These are phyloP conservation scores for Eucalyptus melliodora DNA, from an alignment of 345 rosid species.

Conservation along the genomic window DNA sequence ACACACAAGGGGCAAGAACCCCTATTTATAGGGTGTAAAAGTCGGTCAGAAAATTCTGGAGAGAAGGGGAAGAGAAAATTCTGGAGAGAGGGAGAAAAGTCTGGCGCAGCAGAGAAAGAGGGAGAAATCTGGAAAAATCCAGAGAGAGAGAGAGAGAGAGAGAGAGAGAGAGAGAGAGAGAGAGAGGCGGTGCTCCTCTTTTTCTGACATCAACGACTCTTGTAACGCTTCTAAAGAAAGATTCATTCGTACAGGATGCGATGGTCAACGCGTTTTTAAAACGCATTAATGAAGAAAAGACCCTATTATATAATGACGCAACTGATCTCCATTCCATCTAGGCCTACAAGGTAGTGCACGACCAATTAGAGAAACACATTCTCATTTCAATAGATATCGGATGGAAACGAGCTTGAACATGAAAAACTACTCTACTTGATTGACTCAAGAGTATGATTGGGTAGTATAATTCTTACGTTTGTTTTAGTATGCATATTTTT, in stretches of 20 bases:
- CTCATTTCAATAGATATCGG: not conserved
- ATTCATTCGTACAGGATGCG: not conserved
- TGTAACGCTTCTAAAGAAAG: not conserved
- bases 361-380: not conserved
- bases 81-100: too few species aligned
- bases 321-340: not conserved
- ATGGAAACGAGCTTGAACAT: not conserved
- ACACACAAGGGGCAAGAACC: too few species aligned
- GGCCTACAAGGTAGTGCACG: not conserved
- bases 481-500: not conserved
- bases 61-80: too few species aligned
- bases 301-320: not conserved
- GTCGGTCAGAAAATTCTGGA: too few species aligned
- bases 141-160: too few species aligned
- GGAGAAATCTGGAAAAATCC: too few species aligned
- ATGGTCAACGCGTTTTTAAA: not conserved
- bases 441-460: not conserved
- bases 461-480: not conserved
- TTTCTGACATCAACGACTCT: too few species aligned
- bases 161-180: too few species aligned
- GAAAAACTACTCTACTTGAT: not conserved
- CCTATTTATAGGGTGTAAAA: too few species aligned
- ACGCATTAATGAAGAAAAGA: not conserved
- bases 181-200: too few species aligned
- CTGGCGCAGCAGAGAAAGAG: too few species aligned